Conservation (phyloP, 169 alveolate species). For the Babesia bigemina region DNA sequence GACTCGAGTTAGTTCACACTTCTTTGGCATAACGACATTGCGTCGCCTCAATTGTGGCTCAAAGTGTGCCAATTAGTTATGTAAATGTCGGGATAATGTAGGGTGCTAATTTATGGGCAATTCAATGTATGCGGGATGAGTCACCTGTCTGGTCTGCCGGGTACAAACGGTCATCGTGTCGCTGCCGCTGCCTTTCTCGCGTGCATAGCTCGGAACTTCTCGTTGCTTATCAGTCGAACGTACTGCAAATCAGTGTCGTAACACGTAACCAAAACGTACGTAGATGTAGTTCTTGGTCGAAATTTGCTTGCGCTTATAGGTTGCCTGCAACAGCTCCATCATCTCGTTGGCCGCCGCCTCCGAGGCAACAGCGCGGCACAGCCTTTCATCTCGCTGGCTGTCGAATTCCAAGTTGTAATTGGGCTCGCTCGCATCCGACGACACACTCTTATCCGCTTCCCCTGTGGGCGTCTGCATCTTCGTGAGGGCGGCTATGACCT, state of each 20-base stretch:
- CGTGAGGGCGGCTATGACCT: neutral
- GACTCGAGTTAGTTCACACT: too few species aligned
- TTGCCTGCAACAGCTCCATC: constrained; percentile 36
- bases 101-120: too few species aligned
- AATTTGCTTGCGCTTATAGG: constrained; percentile 38
- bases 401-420: neutral
- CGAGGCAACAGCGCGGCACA: constrained; percentile 17
- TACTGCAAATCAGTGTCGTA: neutral
- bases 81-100: too few species aligned
- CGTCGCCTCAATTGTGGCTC: too few species aligned
- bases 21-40: too few species aligned
- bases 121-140: too few species aligned
- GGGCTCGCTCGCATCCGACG: neutral
- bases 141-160: too few species aligned
- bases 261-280: constrained; percentile 9
- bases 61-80: too few species aligned
- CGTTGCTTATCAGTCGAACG: constrained; percentile 1
- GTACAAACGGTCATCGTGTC: too few species aligned
- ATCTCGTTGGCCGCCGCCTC: constrained; percentile 53
- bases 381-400: constrained; percentile 1
- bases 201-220: constrained; percentile 24
- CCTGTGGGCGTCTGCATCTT: neutral
- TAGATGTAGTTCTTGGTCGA: constrained; percentile 40
- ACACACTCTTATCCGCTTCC: neutral
- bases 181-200: neutral